Conservation (phyloP, 352 stramenopile species). For the Pelagophyceae sp. region DNA sequence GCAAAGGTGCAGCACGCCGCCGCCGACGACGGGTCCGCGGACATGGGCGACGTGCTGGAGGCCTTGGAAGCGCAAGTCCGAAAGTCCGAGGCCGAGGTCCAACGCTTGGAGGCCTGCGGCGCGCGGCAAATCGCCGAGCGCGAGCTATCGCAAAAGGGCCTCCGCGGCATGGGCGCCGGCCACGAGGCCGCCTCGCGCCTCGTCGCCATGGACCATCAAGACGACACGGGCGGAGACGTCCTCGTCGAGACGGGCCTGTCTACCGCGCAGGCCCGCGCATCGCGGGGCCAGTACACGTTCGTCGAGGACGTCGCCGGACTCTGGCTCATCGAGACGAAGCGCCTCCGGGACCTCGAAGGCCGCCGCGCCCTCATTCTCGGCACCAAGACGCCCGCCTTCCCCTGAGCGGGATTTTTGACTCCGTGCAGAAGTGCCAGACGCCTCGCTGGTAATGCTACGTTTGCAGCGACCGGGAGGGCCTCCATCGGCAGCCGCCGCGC, state of each 20-base stretch:
- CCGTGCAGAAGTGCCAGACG: no score
- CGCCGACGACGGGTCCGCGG: conserved; percentile 5
- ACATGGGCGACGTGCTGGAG: conserved; percentile 19
- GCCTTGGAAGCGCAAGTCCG: not conserved
- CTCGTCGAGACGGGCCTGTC: not conserved
- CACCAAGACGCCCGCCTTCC: no score
- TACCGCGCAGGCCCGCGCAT: not conserved
- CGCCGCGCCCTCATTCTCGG: not conserved
- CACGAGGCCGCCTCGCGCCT: conserved; percentile 1
- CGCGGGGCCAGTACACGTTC: not conserved
- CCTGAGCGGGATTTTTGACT: no score
- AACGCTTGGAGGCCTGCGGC: not conserved
- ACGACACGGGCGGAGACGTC: conserved; percentile 20
- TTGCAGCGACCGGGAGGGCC: no score
- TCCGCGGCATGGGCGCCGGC: conserved; percentile 13
- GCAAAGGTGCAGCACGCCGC: conserved; percentile 18
- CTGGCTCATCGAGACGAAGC: not conserved
- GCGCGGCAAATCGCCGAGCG: not conserved
- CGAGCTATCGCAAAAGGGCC: not conserved
- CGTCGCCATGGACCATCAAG: not conserved
- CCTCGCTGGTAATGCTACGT: no score
- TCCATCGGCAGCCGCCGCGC: no score
- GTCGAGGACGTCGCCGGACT: conserved; percentile 14
- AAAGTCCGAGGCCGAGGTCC: not conserved
- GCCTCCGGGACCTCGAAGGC: not conserved